Percentiles rank a stretch among this genome's conserved stretches.
Evolutionary conservation across 805 yeast genomes (phyloP).

Genomic region (Myxozyma melibiosi): DNA sequence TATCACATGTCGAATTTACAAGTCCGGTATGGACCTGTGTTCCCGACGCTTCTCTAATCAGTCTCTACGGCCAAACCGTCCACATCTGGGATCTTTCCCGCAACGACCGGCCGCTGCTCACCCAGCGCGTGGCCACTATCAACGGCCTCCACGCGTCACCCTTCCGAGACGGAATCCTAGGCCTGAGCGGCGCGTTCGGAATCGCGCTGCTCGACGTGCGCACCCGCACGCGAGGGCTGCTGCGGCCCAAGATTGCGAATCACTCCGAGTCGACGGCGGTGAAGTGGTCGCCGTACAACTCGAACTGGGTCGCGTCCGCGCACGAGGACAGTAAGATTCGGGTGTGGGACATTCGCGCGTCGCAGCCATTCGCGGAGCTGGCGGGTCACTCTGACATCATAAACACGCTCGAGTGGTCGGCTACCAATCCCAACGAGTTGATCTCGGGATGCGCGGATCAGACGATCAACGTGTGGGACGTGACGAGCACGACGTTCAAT

Average conservation of each 20-base stretch:
- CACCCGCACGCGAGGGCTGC: constrained; percentile 49
- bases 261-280: constrained; percentile 47
- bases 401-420: constrained; percentile 45
- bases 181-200: constrained; percentile 69
- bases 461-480: constrained; percentile 67
- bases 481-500: constrained; percentile 34
- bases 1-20: constrained; percentile 46
- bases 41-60: constrained; percentile 52
- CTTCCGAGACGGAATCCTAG: constrained; percentile 54
- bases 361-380: constrained; percentile 54
- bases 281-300: constrained; percentile 65
- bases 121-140: constrained; percentile 55
- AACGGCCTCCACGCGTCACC: constrained; percentile 54
- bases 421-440: constrained; percentile 48
- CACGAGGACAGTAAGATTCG: constrained; percentile 59
- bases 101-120: constrained; percentile 60
- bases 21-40: constrained; percentile 50
- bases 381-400: constrained; percentile 60
- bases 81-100: constrained; percentile 76
- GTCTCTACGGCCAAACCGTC: constrained; percentile 67
- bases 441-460: constrained; percentile 68
- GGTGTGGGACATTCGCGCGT: constrained; percentile 75
- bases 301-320: constrained; percentile 65
- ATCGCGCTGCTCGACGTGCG: constrained; percentile 74
- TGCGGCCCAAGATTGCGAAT: constrained; percentile 48